These are phyloP conservation scores for Pichia ethanolica DNA, from an alignment of 805 yeast species.

Conservation along the genomic window DNA sequence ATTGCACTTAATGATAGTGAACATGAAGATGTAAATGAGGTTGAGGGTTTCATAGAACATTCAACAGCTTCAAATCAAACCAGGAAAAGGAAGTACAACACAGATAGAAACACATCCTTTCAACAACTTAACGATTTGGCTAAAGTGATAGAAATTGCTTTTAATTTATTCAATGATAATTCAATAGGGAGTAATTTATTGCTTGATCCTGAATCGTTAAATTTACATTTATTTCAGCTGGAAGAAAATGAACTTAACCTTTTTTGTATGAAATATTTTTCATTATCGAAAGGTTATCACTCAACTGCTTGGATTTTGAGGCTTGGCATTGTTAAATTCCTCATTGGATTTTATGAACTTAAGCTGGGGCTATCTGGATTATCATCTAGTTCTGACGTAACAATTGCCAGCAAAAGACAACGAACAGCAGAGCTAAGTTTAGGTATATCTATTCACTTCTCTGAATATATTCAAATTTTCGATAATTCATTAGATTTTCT, in stretches of 20 bases:
- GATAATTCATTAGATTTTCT: constrained; percentile 20
- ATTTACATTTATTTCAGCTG: constrained; percentile 12
- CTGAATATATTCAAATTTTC: constrained; percentile 4
- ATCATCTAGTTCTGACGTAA: neutral
- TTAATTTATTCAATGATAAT: constrained; percentile 14
- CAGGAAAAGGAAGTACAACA: neutral
- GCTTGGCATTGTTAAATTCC: constrained; percentile 29
- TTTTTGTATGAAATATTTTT: constrained; percentile 19
- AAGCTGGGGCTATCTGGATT: constrained; percentile 7
- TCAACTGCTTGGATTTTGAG: constrained; percentile 35
- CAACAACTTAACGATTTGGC: constrained; percentile 11
- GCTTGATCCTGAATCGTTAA: constrained; percentile 9
- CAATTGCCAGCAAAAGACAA: neutral
- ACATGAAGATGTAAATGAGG: neutral
- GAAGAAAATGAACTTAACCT: constrained; percentile 11
- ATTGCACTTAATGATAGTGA: constrained; percentile 2
- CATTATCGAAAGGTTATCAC: constrained; percentile 2
- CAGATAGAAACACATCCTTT: too few relatives aligned
- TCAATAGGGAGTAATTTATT: constrained; percentile 7
- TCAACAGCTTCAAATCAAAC: neutral
- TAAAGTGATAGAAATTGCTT: constrained; percentile 10
- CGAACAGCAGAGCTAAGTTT: neutral
- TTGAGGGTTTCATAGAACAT: neutral
- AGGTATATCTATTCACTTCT: constrained; percentile 15
- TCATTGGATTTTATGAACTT: constrained; percentile 27